A percentile compares a stretch with the other conserved stretches of the same genome.
Evolutionary conservation across 257 asterid genomes (phyloP).

Genomic region (Fraxinus quadrangulata): DNA sequence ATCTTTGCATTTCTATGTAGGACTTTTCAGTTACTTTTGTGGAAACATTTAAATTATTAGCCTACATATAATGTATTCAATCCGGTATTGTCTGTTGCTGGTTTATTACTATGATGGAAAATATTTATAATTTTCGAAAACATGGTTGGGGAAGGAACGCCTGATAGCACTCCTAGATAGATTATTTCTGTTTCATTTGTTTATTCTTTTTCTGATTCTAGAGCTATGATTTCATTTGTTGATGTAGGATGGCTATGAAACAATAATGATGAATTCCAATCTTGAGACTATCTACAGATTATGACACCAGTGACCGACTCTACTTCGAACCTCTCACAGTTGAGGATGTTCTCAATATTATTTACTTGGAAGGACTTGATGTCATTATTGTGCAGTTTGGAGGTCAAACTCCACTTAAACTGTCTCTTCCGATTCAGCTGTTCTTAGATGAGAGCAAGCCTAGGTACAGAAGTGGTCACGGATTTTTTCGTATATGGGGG

Average conservation of each 20-base stretch:
- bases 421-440: slow-evolving; percentile 80
- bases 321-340: slow-evolving; percentile 96
- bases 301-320: slow-evolving; percentile 94
- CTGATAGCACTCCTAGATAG: neutral
- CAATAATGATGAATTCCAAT: slow-evolving; percentile 98
- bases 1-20: neutral
- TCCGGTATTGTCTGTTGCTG: neutral
- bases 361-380: slow-evolving; percentile 92
- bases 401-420: slow-evolving; percentile 93
- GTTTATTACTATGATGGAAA: neutral
- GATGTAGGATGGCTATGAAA: slow-evolving; percentile 81
- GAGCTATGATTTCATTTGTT: slow-evolving; percentile 45
- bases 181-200: neutral
- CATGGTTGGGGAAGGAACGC: neutral
- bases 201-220: neutral
- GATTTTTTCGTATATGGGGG: slow-evolving; percentile 89
- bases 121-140: no score
- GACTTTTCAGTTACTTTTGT: neutral
- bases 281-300: slow-evolving; percentile 97
- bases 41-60: neutral
- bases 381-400: slow-evolving; percentile 98
- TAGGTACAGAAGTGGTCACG: slow-evolving; percentile 60
- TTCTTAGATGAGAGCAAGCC: slow-evolving; percentile 68
- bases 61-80: neutral
- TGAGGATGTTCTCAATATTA: slow-evolving; percentile 87